A percentile compares a stretch with the other conserved stretches of the same genome.
Conservation (phyloP, 495 filamentous ascomycete genomes). For the Choiromyces venosus region DNA sequence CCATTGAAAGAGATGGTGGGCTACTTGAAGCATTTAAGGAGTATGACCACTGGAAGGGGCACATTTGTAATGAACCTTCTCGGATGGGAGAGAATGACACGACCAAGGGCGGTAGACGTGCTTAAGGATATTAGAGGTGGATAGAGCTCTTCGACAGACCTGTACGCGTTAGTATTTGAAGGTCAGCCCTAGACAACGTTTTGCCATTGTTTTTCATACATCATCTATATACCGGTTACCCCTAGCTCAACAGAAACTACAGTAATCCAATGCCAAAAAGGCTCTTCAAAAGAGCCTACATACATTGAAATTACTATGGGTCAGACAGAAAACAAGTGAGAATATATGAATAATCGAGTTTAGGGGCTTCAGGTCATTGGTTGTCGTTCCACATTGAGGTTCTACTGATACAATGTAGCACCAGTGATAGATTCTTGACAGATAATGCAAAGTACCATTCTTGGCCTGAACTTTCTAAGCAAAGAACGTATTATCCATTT, state of each 20-base stretch:
- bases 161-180: background rate
- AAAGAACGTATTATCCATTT: background rate
- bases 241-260: background rate
- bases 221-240: background rate
- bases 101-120: constrained; percentile 47
- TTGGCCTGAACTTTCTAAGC: background rate
- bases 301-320: background rate
- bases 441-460: background rate
- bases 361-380: background rate
- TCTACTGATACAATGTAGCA: background rate
- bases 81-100: constrained; percentile 78
- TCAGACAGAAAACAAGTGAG: background rate
- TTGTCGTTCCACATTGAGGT: background rate
- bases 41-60: constrained; percentile 80
- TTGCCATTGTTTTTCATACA: background rate
- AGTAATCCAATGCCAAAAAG: too few relatives aligned
- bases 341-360: background rate
- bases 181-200: background rate
- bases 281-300: background rate
- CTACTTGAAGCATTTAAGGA: constrained; percentile 83
- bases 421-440: background rate
- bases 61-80: constrained; percentile 90
- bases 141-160: constrained; percentile 2
- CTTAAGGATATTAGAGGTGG: constrained; percentile 30
- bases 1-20: constrained; percentile 96